Percentiles rank a stretch among this genome's conserved stretches.
Conservation (phyloP, 129 eudicot species). For the Helichrysum umbraculigerum region DNA sequence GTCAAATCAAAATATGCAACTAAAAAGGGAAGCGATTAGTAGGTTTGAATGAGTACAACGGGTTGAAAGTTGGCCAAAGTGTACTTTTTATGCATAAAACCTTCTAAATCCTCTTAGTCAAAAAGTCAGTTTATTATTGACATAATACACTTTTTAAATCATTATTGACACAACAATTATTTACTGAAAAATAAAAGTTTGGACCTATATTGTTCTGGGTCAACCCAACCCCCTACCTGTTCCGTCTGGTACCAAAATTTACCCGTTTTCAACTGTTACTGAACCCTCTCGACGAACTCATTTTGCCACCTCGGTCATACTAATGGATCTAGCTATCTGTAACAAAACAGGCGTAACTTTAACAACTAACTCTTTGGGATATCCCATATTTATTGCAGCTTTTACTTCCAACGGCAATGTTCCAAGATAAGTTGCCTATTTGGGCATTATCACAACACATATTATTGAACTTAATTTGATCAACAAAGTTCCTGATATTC, state of each 20-base stretch:
- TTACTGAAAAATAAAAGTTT: not conserved
- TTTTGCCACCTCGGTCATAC: not conserved
- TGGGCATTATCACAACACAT: not conserved
- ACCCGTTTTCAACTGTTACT: not conserved
- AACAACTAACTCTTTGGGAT: not conserved
- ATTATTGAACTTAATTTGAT: too few relatives aligned
- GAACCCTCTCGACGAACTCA: not conserved
- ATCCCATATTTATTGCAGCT: not conserved
- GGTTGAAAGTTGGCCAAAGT: not conserved
- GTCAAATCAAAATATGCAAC: not conserved
- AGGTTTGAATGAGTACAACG: not conserved
- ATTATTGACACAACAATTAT: not conserved
- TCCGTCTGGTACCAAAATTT: not conserved
- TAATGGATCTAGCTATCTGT: not conserved
- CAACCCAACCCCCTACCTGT: not conserved
- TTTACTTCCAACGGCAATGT: not conserved
- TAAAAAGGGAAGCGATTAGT: not conserved
- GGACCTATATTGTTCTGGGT: not conserved
- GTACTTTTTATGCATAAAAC: not conserved
- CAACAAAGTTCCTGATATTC: not conserved
- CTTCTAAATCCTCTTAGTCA: not conserved
- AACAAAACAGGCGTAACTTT: not conserved
- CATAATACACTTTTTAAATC: not conserved
- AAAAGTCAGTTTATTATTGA: not conserved
- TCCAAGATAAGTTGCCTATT: not conserved